Evolutionary conservation across 2,329 filamentous ascomycete genomes (phyloP).

Genomic region (Fusarium metavorans): DNA sequence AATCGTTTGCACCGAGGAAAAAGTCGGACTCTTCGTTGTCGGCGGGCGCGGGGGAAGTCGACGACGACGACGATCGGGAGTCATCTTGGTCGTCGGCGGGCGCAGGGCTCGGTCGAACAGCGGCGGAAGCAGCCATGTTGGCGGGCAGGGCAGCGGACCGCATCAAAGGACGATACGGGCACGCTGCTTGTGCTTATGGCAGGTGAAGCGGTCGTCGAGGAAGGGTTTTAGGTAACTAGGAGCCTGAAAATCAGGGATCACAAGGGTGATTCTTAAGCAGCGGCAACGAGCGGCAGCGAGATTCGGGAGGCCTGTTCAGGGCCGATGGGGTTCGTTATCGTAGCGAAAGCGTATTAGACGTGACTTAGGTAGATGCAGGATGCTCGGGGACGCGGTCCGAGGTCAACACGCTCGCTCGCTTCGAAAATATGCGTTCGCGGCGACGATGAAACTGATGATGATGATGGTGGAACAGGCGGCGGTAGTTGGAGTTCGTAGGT

Average conservation of each 20-base stretch:
- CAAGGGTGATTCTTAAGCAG: conserved; percentile 36
- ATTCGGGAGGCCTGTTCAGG: neutral
- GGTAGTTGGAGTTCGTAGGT: conserved; percentile 25
- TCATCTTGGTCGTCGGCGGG: conserved; percentile 59
- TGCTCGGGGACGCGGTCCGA: neutral
- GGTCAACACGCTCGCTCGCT: neutral
- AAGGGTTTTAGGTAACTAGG: conserved; percentile 18
- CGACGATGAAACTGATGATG: conserved; percentile 23
- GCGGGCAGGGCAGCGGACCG: conserved; percentile 17
- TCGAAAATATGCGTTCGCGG: conserved; percentile 10
- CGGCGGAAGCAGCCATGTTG: conserved; percentile 41
- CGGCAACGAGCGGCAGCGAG: conserved; percentile 19
- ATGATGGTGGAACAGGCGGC: conserved; percentile 15
- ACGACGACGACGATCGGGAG: conserved; percentile 74
- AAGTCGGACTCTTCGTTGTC: conserved; percentile 96
- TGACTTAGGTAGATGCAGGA: neutral
- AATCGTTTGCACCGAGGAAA: conserved; percentile 90
- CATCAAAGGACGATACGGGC: conserved; percentile 17
- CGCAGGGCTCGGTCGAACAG: conserved; percentile 35
- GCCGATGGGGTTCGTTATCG: conserved; percentile 2
- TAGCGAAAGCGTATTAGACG: neutral
- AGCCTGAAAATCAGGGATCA: conserved; percentile 26
- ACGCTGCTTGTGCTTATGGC: conserved; percentile 4
- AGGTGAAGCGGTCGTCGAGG: conserved; percentile 10
- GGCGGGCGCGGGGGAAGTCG: conserved; percentile 78